Conservation (phyloP, 129 eudicot species). For the Centaurea solstitialis region DNA sequence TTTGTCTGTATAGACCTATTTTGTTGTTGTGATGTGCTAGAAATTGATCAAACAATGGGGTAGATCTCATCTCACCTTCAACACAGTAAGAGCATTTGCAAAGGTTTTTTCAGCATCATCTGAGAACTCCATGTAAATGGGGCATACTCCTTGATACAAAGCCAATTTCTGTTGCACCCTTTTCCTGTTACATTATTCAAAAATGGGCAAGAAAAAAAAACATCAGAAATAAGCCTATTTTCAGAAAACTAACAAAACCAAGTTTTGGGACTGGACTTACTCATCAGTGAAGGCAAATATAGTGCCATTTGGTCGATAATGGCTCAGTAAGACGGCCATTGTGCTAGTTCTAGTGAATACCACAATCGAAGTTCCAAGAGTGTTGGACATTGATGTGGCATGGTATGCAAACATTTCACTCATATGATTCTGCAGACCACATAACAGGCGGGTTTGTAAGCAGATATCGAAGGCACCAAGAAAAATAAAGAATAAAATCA, state of each 20-base stretch:
- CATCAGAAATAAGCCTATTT: neutral
- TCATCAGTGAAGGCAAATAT: conserved; percentile 95
- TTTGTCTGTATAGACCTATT: neutral
- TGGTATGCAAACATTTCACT: conserved; percentile 99
- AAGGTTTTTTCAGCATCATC: conserved; percentile 88
- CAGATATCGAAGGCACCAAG: neutral
- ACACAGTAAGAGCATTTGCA: conserved; percentile 59
- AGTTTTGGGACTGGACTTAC: conserved; percentile 42
- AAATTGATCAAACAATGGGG: neutral
- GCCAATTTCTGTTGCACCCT: conserved; percentile 93
- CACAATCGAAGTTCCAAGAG: conserved; percentile 91
- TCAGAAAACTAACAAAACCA: neutral
- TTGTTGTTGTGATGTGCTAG: neutral
- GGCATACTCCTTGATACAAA: conserved; percentile 94
- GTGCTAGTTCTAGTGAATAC: conserved; percentile 94
- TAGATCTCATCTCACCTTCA: conserved; percentile 58
- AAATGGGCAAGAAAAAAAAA: conserved; percentile 10
- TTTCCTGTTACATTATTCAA: conserved; percentile 54
- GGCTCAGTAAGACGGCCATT: conserved; percentile 90
- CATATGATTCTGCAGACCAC: conserved; percentile 83
- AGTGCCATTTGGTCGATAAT: conserved; percentile 95
- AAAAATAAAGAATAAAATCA: neutral
- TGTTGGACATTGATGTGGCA: conserved; percentile 96
- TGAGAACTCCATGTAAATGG: conserved; percentile 82
- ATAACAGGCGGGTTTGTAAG: conserved; percentile 18